Evolutionary conservation across 2,329 filamentous ascomycete species (phyloP).

Genomic region (Dactylellina leptospora): DNA sequence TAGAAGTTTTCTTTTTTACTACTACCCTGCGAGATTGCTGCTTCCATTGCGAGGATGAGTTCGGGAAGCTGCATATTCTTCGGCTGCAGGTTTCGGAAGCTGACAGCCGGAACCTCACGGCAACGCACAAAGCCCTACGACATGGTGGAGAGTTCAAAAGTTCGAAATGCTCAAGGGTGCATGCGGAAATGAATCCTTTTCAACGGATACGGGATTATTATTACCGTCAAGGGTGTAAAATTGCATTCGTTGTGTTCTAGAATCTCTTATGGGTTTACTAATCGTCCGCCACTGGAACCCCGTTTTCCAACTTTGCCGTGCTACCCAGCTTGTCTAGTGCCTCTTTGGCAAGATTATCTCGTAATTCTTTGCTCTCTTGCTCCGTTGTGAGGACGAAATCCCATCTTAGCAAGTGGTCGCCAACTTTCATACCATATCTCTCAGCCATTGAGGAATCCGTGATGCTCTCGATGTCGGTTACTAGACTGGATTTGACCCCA

Average conservation of each 20-base stretch:
- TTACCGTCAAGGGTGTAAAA: not conserved
- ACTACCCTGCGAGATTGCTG: not conserved
- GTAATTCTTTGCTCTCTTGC: slow-evolving; percentile 72
- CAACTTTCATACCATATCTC: slow-evolving; percentile 72
- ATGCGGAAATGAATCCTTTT: too few relatives aligned
- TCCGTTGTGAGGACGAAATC: slow-evolving; percentile 81
- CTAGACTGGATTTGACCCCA: slow-evolving; percentile 81
- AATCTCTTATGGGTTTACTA: not conserved
- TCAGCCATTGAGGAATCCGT: slow-evolving; percentile 66
- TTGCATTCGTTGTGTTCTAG: not conserved
- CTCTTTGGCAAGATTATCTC: slow-evolving; percentile 72
- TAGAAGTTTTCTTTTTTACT: too few relatives aligned
- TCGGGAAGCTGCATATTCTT: slow-evolving; percentile 43
- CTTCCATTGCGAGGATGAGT: slow-evolving; percentile 8
- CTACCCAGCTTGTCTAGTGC: slow-evolving; percentile 73
- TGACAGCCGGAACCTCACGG: slow-evolving; percentile 25
- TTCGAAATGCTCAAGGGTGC: too few relatives aligned
- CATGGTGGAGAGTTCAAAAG: too few relatives aligned
- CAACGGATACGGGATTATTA: too few relatives aligned
- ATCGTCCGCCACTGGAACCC: slow-evolving; percentile 76
- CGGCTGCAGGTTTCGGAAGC: slow-evolving; percentile 49
- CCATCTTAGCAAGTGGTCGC: slow-evolving; percentile 71
- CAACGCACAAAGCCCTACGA: slow-evolving; percentile 36
- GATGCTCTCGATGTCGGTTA: slow-evolving; percentile 71
- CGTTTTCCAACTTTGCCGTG: slow-evolving; percentile 77